A percentile compares a stretch with the other conserved stretches of the same genome.
These are phyloP conservation scores for Geranomyces michiganensis DNA, from an alignment of 192 early-diverging fungal species.

Conservation along the genomic window DNA sequence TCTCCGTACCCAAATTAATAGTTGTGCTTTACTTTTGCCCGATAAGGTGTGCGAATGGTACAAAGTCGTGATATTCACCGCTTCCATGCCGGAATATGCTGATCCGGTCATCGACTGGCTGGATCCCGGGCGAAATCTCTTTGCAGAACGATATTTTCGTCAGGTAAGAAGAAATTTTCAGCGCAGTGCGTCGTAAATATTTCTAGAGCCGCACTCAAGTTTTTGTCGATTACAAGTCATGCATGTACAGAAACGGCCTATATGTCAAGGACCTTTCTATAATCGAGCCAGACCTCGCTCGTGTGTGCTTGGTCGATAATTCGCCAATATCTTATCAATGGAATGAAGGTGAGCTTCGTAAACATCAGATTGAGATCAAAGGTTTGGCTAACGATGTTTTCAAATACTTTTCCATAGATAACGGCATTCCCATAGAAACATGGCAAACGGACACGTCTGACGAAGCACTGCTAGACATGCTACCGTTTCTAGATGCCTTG, in stretches of 20 bases:
- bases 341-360: constrained; percentile 74
- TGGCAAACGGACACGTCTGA: constrained; percentile 82
- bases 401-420: constrained; percentile 55
- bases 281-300: constrained; percentile 76
- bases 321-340: constrained; percentile 73
- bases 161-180: constrained; percentile 70
- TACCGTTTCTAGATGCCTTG: constrained; percentile 87
- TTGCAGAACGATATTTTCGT: constrained; percentile 78
- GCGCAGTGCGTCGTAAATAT: too few relatives aligned
- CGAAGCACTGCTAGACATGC: constrained; percentile 79
- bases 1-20: background rate
- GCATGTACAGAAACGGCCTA: constrained; percentile 65
- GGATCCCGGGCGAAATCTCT: constrained; percentile 68
- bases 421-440: constrained; percentile 85
- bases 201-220: constrained; percentile 14
- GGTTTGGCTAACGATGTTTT: background rate
- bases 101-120: constrained; percentile 92
- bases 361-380: too few relatives aligned
- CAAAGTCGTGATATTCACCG: constrained; percentile 88
- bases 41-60: constrained; percentile 84
- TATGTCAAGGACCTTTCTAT: constrained; percentile 78
- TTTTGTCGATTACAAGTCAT: constrained; percentile 55
- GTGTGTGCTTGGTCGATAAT: constrained; percentile 85
- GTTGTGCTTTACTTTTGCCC: background rate
- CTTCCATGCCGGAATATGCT: constrained; percentile 91